Evolutionary conservation across 2,329 filamentous ascomycete species (phyloP), one percentile per base, ranked within the genome.

Genomic region (Diplodia corticola): DNA sequence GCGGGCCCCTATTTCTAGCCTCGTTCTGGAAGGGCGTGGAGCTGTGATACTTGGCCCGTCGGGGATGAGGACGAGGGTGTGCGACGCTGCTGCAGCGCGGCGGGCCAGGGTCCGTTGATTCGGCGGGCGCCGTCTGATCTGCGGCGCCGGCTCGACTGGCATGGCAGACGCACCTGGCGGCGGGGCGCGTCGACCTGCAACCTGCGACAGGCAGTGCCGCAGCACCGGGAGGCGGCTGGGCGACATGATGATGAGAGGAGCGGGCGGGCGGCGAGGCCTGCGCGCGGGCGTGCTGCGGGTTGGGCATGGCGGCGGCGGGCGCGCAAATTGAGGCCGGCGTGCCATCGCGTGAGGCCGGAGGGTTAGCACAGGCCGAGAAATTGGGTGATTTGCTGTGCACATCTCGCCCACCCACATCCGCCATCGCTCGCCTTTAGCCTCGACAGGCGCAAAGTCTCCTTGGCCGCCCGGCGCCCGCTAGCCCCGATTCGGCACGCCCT

Each of bases 1-100:
- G 69, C 70, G 69, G 70, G 70, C 73, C 71, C 71, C 68, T 33
- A 70, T 73, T 73, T 75, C 72, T 67, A 72, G 70, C 71, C 68
- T 67, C 68, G 74, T 78, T 78, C 76, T 77, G 75, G 76, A 78
- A 78, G 69, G 70, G 61, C 59, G 69, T 71, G 73, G 74, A 76
- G 73, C 71, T 69, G 67, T 69, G 68, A 70, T 69, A 67, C 70
- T 46, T 67, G 26, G n/a, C 20, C 40, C 50, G 37, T 37, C 26
- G 35, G 66, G 68, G 67, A 67, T 68, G 68, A 70, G 69, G 73
- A 71, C 71, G 69, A 73, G 71, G 70, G 69, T 71, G 69, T 70
- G 69, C 70, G 67, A 71, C 70, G 68, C 66, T 57, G 57, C 55
- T 61, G 63, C 67, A 55, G 40, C 55, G 55, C 51, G 59, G 65